A percentile compares a stretch with the other conserved stretches of the same genome.
Conservation (phyloP, 306 rosid genomes). For the Pterocarpus santalinus region DNA sequence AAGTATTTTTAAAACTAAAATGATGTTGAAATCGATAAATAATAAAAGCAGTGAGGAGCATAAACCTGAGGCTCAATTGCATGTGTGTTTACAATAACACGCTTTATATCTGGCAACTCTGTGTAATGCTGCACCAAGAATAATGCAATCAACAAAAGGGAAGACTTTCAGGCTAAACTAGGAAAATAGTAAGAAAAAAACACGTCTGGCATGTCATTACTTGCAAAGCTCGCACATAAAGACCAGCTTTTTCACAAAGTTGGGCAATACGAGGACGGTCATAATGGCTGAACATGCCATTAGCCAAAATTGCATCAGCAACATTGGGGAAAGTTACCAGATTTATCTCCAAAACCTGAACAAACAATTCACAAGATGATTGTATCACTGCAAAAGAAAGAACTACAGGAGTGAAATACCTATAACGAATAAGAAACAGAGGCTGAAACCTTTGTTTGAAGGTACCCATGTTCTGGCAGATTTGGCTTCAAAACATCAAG, state of each 20-base stretch:
- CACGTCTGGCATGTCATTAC: constrained; percentile 57
- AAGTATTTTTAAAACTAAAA: constrained; percentile 32
- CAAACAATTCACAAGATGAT: constrained; percentile 41
- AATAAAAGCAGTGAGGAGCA: constrained; percentile 41
- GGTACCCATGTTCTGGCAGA: constrained; percentile 90
- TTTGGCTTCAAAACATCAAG: constrained; percentile 97
- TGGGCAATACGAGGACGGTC: constrained; percentile 98
- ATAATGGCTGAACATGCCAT: constrained; percentile 99
- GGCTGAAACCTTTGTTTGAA: constrained; percentile 86
- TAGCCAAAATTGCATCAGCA: constrained; percentile 98
- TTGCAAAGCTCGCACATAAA: constrained; percentile 94
- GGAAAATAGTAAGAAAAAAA: not conserved
- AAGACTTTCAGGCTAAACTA: constrained; percentile 19
- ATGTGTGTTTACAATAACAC: constrained; percentile 97
- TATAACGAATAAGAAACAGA: constrained; percentile 15
- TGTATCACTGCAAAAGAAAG: constrained; percentile 37
- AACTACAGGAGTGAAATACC: constrained; percentile 34
- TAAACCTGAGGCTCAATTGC: constrained; percentile 98
- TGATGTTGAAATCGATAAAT: constrained; percentile 33
- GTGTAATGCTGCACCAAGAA: constrained; percentile 88
- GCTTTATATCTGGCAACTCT: constrained; percentile 97
- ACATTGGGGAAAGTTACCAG: constrained; percentile 97
- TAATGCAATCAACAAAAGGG: constrained; percentile 38
- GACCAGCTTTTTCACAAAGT: constrained; percentile 98
- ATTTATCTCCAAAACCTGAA: constrained; percentile 95